Evolutionary conservation across 164 flowering plant species (phyloP).

Genomic region (Berberis vulgaris): DNA sequence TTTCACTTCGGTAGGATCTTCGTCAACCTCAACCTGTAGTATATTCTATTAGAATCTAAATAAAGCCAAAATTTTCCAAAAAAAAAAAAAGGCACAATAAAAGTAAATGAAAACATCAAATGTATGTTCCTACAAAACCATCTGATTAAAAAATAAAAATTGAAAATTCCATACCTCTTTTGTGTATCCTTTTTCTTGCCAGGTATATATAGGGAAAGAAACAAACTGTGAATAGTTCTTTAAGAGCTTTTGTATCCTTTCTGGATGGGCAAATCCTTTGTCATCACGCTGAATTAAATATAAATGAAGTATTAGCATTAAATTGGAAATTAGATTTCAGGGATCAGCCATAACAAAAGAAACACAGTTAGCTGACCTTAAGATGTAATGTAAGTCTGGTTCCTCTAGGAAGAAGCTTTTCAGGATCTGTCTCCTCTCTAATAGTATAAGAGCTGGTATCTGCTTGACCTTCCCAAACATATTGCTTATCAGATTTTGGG

Average conservation of each 20-base stretch:
- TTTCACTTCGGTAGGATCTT: constrained; percentile 75
- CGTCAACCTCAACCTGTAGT: constrained; percentile 88
- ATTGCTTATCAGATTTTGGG: constrained; percentile 94
- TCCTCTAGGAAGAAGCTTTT: constrained; percentile 81
- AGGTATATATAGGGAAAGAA: constrained; percentile 90
- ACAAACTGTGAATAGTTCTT: constrained; percentile 95
- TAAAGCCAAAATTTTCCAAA: not conserved
- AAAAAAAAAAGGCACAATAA: too few relatives aligned
- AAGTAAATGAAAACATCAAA: too few relatives aligned
- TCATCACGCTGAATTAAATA: constrained; percentile 56
- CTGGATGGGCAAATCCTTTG: constrained; percentile 91
- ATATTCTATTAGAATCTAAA: not conserved
- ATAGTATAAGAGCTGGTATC: constrained; percentile 79
- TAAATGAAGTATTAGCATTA: not conserved
- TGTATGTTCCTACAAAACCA: not conserved
- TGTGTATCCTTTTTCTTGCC: constrained; percentile 92
- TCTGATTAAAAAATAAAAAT: not conserved
- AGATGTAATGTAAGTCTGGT: constrained; percentile 77
- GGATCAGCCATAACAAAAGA: not conserved
- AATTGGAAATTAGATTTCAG: not conserved
- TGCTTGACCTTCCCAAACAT: constrained; percentile 96
- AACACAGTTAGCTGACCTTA: constrained; percentile 41
- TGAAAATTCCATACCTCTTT: constrained; percentile 54
- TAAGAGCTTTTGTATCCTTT: constrained; percentile 79
- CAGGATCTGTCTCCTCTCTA: constrained; percentile 88